These are phyloP conservation scores for Russula vinacea DNA, from an alignment of 768 basidiomycete species.

Conservation along the genomic window DNA sequence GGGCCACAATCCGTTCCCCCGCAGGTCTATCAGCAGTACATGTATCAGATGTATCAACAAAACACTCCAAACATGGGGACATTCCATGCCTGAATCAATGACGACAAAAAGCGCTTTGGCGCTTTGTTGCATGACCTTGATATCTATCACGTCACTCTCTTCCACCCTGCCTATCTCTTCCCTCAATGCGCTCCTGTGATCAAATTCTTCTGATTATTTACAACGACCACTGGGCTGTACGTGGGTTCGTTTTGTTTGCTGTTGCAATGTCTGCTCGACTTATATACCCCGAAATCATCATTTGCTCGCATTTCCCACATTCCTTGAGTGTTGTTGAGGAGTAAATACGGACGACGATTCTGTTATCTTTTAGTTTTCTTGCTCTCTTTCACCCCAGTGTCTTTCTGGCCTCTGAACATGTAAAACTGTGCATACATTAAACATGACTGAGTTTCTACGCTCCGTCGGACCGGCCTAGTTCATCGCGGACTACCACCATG, in stretches of 20 bases:
- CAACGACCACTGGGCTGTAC: conserved; percentile 20
- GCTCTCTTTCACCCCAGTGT: conserved; percentile 1
- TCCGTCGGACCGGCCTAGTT: background rate
- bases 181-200: conserved; percentile 17
- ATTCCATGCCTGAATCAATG: conserved; percentile 44
- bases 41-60: conserved; percentile 79
- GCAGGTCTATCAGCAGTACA: conserved; percentile 73
- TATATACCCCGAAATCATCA: conserved; percentile 29
- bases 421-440: conserved; percentile 23
- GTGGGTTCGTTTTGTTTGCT: conserved; percentile 22
- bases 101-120: conserved; percentile 15
- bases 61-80: conserved; percentile 74
- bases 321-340: conserved; percentile 17
- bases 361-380: conserved; percentile 8
- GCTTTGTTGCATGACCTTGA: conserved; percentile 22
- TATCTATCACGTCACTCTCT: conserved; percentile 27
- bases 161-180: conserved; percentile 14
- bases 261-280: conserved; percentile 26
- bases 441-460: background rate
- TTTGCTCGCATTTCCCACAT: conserved; percentile 27
- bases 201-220: conserved; percentile 22
- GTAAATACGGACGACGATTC: conserved; percentile 19
- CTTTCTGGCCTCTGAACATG: conserved; percentile 20
- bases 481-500: background rate
- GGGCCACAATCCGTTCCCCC: conserved; percentile 56